Percentiles rank a stretch among this genome's conserved stretches.
Conservation (phyloP, 2,329 filamentous ascomycete genomes). For the Madurella mycetomatis region DNA sequence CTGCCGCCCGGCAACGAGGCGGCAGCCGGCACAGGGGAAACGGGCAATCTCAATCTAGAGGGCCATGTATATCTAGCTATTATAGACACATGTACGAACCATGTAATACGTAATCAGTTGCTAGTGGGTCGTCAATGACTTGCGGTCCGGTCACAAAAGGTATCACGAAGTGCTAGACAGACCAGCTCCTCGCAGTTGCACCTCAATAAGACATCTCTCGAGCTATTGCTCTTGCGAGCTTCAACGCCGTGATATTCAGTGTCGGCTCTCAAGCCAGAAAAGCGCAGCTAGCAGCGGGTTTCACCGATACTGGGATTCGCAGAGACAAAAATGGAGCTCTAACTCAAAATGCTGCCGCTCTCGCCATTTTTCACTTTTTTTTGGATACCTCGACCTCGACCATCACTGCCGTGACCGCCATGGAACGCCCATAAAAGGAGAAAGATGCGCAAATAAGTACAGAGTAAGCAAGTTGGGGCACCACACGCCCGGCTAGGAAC, state of each 20-base stretch:
- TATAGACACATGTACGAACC: neutral
- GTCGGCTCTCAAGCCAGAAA: too few relatives aligned
- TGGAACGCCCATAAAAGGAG: neutral
- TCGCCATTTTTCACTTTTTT: slow-evolving; percentile 4
- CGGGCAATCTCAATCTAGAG: neutral
- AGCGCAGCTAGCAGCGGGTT: too few relatives aligned
- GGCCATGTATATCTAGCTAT: neutral
- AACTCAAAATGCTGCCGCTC: slow-evolving; percentile 6
- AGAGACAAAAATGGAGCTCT: neutral
- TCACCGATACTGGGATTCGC: neutral
- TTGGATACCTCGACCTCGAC: neutral
- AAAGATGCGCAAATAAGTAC: neutral
- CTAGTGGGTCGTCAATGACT: neutral
- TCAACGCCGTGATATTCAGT: neutral
- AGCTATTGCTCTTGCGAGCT: neutral
- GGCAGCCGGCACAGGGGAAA: neutral
- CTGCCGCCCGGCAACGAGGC: too few relatives aligned
- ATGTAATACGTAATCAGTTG: neutral
- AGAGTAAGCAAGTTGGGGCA: neutral
- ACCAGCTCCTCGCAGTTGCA: neutral
- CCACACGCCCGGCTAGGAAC: neutral
- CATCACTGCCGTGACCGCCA: neutral
- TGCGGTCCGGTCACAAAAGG: neutral
- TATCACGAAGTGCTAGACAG: neutral
- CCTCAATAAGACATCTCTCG: neutral